phyloP scores from a whole-genome alignment of 1,284 basidiomycete species.

The Meira nashicola region DNA sequence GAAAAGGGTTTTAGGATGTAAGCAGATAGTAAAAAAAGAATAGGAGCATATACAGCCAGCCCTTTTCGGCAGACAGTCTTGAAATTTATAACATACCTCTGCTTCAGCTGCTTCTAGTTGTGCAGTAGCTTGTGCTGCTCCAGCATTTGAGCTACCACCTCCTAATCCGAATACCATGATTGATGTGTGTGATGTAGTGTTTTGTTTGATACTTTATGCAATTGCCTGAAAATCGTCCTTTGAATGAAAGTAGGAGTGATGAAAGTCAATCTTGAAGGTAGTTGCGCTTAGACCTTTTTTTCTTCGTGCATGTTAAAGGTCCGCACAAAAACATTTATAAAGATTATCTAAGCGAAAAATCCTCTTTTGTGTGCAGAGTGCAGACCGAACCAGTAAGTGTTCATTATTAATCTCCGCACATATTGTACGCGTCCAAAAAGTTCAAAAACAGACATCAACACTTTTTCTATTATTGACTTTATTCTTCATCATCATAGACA shows the following conservation, averaged over 20 bases:
- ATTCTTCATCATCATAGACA: no score
- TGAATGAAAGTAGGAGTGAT: not conserved
- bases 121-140: conserved; percentile 8
- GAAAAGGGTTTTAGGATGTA: no score
- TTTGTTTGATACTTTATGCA: not conserved
- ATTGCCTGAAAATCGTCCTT: not conserved
- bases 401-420: no score
- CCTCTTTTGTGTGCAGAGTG: no score
- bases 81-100: conserved; percentile 22
- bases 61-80: not conserved
- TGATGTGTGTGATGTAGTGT: not conserved
- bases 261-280: not conserved
- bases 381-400: no score
- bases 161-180: conserved; percentile 17
- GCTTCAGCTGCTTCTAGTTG: conserved; percentile 49
- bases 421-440: no score
- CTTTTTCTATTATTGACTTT: no score
- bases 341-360: no score
- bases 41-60: not conserved
- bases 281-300: no score
- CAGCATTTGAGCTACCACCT: conserved; percentile 9
- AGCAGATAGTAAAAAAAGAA: not conserved
- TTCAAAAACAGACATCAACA: no score
- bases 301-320: no score
- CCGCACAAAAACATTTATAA: no score